A percentile compares a stretch with the other conserved stretches of the same genome.
Evolutionary conservation across 1,284 basidiomycete genomes (phyloP).

Genomic region (Austropuccinia psidii): DNA sequence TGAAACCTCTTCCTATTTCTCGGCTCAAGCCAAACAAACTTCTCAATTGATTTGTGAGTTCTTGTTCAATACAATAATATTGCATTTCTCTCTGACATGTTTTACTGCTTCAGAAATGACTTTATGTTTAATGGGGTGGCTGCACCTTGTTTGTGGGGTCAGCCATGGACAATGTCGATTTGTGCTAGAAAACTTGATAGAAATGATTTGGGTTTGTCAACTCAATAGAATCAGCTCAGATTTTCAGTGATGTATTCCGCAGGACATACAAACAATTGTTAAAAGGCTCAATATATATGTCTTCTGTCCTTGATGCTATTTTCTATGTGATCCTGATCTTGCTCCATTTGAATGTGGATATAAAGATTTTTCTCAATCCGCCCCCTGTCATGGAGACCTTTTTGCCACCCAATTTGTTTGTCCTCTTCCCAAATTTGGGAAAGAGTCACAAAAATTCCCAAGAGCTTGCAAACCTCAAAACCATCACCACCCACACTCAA

Average conservation of each 20-base stretch:
- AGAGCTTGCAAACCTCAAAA: neutral
- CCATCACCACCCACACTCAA: neutral
- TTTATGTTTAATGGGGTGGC: too few species aligned
- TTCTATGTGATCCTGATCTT: neutral
- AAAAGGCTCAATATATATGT: neutral
- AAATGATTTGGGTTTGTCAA: neutral
- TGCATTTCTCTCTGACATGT: too few species aligned
- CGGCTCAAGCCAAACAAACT: too few species aligned
- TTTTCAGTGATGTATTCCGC: too few species aligned
- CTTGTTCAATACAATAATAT: too few species aligned
- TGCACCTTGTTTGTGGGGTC: neutral
- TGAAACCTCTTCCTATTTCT: too few species aligned
- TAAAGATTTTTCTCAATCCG: neutral
- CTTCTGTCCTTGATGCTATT: neutral
- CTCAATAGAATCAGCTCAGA: neutral
- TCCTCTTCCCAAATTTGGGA: neutral
- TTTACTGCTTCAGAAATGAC: too few species aligned
- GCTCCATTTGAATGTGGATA: neutral
- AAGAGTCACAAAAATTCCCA: neutral
- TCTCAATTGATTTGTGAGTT: too few species aligned
- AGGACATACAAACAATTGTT: neutral
- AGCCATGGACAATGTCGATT: neutral
- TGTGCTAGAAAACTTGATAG: neutral
- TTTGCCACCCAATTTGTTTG: neutral
- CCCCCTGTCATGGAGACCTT: neutral